Evolutionary conservation across 2,329 filamentous ascomycete species (phyloP), one percentile per base, ranked within the genome.

Genomic region (Cadophora sp.): DNA sequence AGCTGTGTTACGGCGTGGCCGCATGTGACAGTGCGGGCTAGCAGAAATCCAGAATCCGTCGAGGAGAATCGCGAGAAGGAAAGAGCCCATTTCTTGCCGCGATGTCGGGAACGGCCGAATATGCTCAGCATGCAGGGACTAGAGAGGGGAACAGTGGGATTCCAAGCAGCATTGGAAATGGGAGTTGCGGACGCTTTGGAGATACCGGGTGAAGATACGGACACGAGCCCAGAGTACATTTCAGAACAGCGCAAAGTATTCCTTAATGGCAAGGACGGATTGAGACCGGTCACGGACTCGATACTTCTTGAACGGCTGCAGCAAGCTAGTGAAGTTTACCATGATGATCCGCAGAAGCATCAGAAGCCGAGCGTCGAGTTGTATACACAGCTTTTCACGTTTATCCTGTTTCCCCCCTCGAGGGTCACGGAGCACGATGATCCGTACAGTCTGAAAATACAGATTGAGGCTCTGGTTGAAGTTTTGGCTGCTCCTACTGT

Each of bases 71-170:
- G 68, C 48, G 68, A 66, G 27, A 74, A 73, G 53, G 63, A 70
- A n/a, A 69, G 66, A 60, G 71, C 75, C 24, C 70, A 75, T 65
- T 78, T 77, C 34, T 55, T 72, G 5, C 76, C 76, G 27, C 65
- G 75, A 50, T 78, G 76, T 65, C 73, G 75, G 58, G 77, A 79
- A 66, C 71, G 76, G 31, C 91, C 91, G 50, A 91, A 86, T 77
- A 92, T 92, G 90, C 83, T 92, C 68, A 91, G 88, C 81, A 89
- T 90, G 82, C 88, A 91, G 72, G 91, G 90, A 3, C 79, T 91
- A 37, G 91, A 93, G 76, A 89, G 89, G 76, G 91, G 91, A 51
- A 91, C 89, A 22, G 83, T 92, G 76, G 91, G 91, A 64, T 92
- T 88, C 76, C 85, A 87, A 72, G 88, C 90, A 26, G 91, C 90